Percentiles rank a stretch among this genome's conserved stretches.
phyloP scores from a whole-genome alignment of 805 yeast genomes.

The Spencermartinsiella europaea region DNA sequence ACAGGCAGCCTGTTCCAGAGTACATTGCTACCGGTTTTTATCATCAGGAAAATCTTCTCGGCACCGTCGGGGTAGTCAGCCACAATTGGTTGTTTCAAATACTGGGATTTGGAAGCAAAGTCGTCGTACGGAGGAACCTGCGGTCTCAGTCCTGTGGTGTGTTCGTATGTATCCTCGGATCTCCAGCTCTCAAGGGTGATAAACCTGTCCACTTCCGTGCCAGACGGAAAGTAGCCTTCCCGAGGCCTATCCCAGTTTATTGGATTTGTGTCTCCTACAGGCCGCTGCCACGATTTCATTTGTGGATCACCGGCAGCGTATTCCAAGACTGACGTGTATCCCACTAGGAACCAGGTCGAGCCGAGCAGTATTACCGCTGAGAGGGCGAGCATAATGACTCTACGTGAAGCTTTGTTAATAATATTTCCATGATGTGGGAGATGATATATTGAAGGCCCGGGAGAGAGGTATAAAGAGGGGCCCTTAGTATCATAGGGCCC shows the following conservation, averaged over 20 bases:
- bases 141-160: slow-evolving; percentile 10
- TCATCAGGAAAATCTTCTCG: slow-evolving; percentile 29
- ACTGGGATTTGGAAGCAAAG: slow-evolving; percentile 12
- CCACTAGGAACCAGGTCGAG: background rate
- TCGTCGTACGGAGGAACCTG: slow-evolving; percentile 2
- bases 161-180: slow-evolving; percentile 9
- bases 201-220: slow-evolving; percentile 4
- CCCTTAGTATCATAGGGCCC: too few relatives aligned
- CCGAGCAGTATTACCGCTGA: background rate
- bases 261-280: too few relatives aligned
- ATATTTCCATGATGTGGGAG: too few relatives aligned
- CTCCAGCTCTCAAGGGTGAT: slow-evolving; percentile 19
- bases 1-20: slow-evolving; percentile 34
- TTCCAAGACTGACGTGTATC: background rate
- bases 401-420: background rate
- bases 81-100: slow-evolving; percentile 21
- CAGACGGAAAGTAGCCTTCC: slow-evolving; percentile 1
- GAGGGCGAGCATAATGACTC: background rate
- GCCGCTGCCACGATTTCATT: too few relatives aligned
- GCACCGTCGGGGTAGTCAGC: slow-evolving; percentile 25
- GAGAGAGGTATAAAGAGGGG: too few relatives aligned
- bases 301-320: background rate
- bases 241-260: background rate
- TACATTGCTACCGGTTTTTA: slow-evolving; percentile 35
- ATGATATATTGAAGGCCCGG: too few relatives aligned